Base-by-base conservation (phyloP, 2,329 filamentous ascomycete species). In the Colletotrichum agaves region DNA sequence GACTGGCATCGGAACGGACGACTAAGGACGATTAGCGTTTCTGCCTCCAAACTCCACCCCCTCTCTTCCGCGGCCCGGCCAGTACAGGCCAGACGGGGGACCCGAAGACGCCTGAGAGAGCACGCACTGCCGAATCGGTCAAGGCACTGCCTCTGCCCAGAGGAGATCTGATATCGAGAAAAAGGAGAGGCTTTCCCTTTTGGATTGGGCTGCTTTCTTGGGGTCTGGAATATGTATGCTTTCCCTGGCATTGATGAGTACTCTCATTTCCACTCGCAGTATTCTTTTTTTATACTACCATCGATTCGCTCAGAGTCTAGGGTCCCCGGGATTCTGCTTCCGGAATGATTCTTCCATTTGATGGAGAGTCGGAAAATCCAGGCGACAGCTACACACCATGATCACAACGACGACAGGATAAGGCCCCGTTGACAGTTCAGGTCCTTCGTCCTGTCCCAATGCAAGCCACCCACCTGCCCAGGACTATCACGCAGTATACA, bases 21-120 rank as follows among this genome's bases (percentile, higher is more conserved):
- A 58, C 64, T 47, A 59, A 63, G 53, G 64, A 67, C 60, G 17
- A 55, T 64, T 59, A 53, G 64, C 46, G 44, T 52, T 62, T 52
- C 37, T 52, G 1, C 49, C 19, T 49, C 23, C 35, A 44, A 56
- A 43, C 13, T n/a, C 52, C 41, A 27, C 59, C 44, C 23, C 46
- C 39, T 63, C 52, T 58, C 4, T 47, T 46, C 44, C 17, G 60
- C 10, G 21, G 27, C 37, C n/a, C 12, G 43, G 46, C 46, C 44
- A 27, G 59, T 41, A 6, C 23, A 27, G 21, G 55, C n/a, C 35
- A 23, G 19, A 35, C 55, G 39, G 39, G 46, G 46, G 21, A 49
- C 33, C 27, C 13, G 21, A 23, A 31, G 27, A 49, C 17, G 15
- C 58, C 41, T 52, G 41, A 43, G 23, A 44, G 57, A 47, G 6